phyloP scores from a whole-genome alignment of 2,329 filamentous ascomycete species.

The Fusarium incarnatum region DNA sequence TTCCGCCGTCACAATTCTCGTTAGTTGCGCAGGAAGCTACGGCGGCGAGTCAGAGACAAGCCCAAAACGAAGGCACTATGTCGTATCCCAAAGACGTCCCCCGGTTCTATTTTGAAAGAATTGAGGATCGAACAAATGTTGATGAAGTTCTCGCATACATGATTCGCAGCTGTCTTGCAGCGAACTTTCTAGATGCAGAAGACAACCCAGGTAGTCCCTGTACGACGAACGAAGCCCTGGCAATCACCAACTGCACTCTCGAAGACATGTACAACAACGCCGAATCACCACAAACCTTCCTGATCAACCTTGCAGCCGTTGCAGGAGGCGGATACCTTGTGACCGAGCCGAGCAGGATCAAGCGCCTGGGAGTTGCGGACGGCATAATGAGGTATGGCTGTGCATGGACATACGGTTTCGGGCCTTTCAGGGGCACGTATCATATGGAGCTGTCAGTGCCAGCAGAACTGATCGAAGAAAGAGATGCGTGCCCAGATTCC shows the following conservation, averaged over 20 bases:
- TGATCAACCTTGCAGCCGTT: conserved; percentile 69
- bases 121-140: conserved; percentile 65
- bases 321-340: conserved; percentile 65
- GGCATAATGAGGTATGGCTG: conserved; percentile 62
- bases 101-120: conserved; percentile 51
- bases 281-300: conserved; percentile 64
- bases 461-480: conserved; percentile 56
- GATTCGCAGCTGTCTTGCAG: conserved; percentile 61
- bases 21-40: conserved; percentile 37
- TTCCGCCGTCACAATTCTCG: conserved; percentile 29
- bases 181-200: conserved; percentile 63
- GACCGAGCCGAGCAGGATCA: conserved; percentile 54
- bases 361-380: conserved; percentile 58
- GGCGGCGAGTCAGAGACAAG: conserved; percentile 14
- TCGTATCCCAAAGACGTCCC: conserved; percentile 38
- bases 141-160: conserved; percentile 68
- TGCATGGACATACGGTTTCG: conserved; percentile 67
- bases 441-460: conserved; percentile 63
- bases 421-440: conserved; percentile 64
- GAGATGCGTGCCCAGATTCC: conserved; percentile 33
- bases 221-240: conserved; percentile 64
- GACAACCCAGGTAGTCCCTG: conserved; percentile 58
- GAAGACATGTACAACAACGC: conserved; percentile 64
- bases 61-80: conserved; percentile 6
- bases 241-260: conserved; percentile 65